These are phyloP conservation scores for Fusarium pseudoanthophilum DNA, from an alignment of 2,329 filamentous ascomycete genomes.

Conservation along the genomic window DNA sequence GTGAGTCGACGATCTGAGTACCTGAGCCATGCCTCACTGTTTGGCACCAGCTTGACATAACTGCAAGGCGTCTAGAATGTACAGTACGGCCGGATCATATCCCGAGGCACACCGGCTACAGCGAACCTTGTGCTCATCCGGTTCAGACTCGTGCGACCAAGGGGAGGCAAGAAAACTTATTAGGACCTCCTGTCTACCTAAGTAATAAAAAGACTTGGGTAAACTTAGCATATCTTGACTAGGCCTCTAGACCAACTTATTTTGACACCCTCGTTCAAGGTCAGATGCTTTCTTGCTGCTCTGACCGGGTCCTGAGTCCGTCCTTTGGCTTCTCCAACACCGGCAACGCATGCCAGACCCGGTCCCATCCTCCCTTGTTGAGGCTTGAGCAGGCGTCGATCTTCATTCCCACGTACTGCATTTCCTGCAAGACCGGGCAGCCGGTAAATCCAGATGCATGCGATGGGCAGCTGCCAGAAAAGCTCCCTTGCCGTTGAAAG, in stretches of 20 bases:
- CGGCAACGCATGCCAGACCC: constrained; percentile 22
- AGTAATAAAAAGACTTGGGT: too few species aligned
- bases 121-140: constrained; percentile 15
- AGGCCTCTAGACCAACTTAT: too few species aligned
- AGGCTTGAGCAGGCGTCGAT: background rate
- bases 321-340: constrained; percentile 9
- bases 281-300: background rate
- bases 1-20: background rate
- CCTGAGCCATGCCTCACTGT: background rate
- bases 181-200: too few species aligned
- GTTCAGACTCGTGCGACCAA: background rate
- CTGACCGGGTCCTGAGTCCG: too few species aligned
- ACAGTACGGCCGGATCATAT: constrained; percentile 10
- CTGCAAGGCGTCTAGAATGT: background rate
- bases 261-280: too few species aligned
- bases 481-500: background rate
- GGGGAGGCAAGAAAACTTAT: background rate
- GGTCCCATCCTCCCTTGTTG: constrained; percentile 1
- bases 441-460: background rate
- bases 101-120: constrained; percentile 22
- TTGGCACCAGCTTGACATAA: background rate
- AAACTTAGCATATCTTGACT: too few species aligned
- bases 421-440: background rate
- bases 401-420: background rate
- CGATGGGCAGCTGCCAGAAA: background rate